These are phyloP conservation scores for Colletotrichum scovillei DNA, from an alignment of 2,329 filamentous ascomycete species.

Conservation along the genomic window DNA sequence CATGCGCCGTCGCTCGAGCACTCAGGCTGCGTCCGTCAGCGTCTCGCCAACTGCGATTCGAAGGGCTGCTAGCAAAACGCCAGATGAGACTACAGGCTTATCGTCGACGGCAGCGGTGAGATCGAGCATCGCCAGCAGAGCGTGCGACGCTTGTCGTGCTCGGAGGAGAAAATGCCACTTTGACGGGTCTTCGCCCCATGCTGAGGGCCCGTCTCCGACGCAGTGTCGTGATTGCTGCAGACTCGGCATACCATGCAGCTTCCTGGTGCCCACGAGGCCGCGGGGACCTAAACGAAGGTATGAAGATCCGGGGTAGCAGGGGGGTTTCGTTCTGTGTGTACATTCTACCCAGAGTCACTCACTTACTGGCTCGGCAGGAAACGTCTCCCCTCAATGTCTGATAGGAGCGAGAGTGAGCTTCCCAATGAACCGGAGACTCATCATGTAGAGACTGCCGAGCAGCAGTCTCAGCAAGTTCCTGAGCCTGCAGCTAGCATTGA, in stretches of 20 bases:
- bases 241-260: slow-evolving; percentile 39
- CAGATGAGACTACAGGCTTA: background rate
- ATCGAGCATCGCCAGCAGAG: slow-evolving; percentile 37
- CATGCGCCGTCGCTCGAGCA: slow-evolving; percentile 23
- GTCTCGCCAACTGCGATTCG: background rate
- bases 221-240: slow-evolving; percentile 37
- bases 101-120: background rate
- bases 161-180: slow-evolving; percentile 40
- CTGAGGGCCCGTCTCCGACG: background rate
- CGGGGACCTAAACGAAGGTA: slow-evolving; percentile 40
- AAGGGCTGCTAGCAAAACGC: slow-evolving; percentile 17
- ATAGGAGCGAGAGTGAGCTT: slow-evolving; percentile 10
- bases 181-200: background rate
- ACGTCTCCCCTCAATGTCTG: slow-evolving; percentile 26
- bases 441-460: background rate
- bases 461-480: background rate
- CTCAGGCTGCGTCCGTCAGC: background rate
- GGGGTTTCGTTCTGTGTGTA: background rate
- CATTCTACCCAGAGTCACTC: background rate
- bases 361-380: slow-evolving; percentile 14
- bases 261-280: slow-evolving; percentile 40
- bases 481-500: slow-evolving; percentile 1
- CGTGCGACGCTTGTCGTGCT: slow-evolving; percentile 41
- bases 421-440: background rate
- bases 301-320: slow-evolving; percentile 9